These are phyloP conservation scores for Ilex asprella DNA, from an alignment of 257 asterid species.

Conservation along the genomic window DNA sequence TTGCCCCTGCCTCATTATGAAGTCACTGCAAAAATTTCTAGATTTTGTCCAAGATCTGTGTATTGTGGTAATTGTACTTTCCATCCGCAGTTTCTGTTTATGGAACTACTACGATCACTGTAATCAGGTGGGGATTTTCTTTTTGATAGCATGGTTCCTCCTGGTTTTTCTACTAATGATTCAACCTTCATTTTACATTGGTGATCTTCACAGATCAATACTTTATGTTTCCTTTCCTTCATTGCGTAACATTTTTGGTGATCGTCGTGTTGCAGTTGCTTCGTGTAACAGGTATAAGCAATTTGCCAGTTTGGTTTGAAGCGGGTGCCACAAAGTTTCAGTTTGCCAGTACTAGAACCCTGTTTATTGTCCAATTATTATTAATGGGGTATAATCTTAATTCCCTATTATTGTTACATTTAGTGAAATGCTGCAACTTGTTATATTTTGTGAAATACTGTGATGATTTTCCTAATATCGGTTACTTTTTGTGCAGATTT, in stretches of 20 bases:
- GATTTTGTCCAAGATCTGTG: no score
- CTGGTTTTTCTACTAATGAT: no score
- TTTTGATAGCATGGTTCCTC: no score
- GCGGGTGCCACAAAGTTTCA: conserved; percentile 79
- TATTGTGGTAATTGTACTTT: no score
- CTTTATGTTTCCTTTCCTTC: neutral
- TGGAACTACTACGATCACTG: no score
- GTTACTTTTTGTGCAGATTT: conserved; percentile 36
- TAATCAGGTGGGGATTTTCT: no score
- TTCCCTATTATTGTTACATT: neutral
- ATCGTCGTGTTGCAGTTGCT: conserved; percentile 40
- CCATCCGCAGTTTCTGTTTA: no score
- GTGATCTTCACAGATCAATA: no score
- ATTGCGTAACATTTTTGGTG: conserved; percentile 4
- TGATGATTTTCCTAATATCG: neutral
- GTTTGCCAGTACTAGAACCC: conserved; percentile 68
- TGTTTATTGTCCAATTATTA: conserved; percentile 61
- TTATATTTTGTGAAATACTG: neutral
- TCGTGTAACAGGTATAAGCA: conserved; percentile 57
- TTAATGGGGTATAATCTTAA: conserved; percentile 69
- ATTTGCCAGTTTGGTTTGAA: conserved; percentile 88
- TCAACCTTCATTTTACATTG: no score
- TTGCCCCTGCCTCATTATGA: neutral
- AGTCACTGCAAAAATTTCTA: neutral
- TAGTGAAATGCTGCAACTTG: neutral